These are phyloP conservation scores for Beta corolliflora DNA, from an alignment of 179 eudicot species.

Conservation along the genomic window DNA sequence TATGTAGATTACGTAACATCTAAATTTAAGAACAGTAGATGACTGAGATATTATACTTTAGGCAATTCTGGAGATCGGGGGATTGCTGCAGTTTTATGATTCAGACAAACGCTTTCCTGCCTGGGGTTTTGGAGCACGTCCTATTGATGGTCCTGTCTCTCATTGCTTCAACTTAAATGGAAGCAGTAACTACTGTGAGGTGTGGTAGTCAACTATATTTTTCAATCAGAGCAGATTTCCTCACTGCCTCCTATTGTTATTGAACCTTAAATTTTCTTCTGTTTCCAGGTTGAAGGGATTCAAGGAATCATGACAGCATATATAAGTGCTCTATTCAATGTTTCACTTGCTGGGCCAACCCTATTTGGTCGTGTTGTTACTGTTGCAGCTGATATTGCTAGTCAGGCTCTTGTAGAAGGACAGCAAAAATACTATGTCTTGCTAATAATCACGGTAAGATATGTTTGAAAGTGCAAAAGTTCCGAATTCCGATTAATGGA, in stretches of 20 bases:
- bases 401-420: constrained; percentile 61
- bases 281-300: constrained; percentile 87
- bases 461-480: background rate
- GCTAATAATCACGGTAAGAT: constrained; percentile 89
- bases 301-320: constrained; percentile 93
- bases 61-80: constrained; percentile 94
- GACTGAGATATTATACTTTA: constrained; percentile 32
- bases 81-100: constrained; percentile 89
- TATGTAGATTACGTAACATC: constrained; percentile 16
- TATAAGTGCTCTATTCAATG: constrained; percentile 77
- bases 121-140: constrained; percentile 99
- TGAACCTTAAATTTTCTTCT: constrained; percentile 12
- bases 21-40: constrained; percentile 2
- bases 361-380: constrained; percentile 85
- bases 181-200: constrained; percentile 91
- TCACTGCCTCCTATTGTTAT: constrained; percentile 11
- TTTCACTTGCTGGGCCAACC: constrained; percentile 97
- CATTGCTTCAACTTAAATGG: constrained; percentile 99
- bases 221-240: background rate
- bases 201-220: constrained; percentile 24
- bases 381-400: constrained; percentile 80
- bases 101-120: constrained; percentile 90
- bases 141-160: constrained; percentile 97
- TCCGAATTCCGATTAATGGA: background rate
- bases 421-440: constrained; percentile 76